Base-by-base conservation (phyloP, 2,329 filamentous ascomycete species). In the Colletotrichum australisinense region DNA sequence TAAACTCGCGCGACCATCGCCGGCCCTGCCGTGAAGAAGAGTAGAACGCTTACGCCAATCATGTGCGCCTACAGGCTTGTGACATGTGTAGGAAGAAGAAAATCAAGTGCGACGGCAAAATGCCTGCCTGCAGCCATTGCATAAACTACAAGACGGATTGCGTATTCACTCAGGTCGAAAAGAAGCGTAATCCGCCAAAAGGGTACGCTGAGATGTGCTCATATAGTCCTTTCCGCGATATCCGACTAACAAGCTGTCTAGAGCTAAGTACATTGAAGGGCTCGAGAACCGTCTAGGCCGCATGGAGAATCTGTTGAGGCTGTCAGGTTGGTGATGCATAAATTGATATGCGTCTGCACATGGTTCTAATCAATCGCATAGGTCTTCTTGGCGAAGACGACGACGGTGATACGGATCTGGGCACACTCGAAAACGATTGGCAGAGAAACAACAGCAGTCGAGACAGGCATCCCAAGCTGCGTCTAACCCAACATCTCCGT, bases 81-180 rank as follows among this genome's bases (percentile, higher is more conserved):
- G 95, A 98, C 79, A 97, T 97, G 95, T 98, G 96, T 82, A 90
- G 95, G 78, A 98, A 97, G 86, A 95, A 94, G 84, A 98, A 96
- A 88, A 97, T 98, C 84, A 98, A 98, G 85, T 98, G 96, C 84
- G 97, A 98, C 81, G 96, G 97, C 77, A 98, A 97, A 85, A 91
- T 97, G 84, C 96, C 97, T 49, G 92, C 95, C 74, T 99, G 97
- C 84, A 95, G 94, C 8, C 97, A 98, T 84, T 99, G 96, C 83
- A 93, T 93, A 82, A 98, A 98, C 83, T 98, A 98, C 87, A 98
- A 98, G 88, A 98, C 95, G 5, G 95, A 98, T 78, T 99, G 96
- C 83, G 91, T 98, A 78, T 98, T 98, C 81, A 98, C 97, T 0
- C 95, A 98, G 81, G 95, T 98, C 49, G 97, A 99, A 86, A 99